phyloP scores from a whole-genome alignment of 805 yeast genomes.

The Candida manassasensis region DNA sequence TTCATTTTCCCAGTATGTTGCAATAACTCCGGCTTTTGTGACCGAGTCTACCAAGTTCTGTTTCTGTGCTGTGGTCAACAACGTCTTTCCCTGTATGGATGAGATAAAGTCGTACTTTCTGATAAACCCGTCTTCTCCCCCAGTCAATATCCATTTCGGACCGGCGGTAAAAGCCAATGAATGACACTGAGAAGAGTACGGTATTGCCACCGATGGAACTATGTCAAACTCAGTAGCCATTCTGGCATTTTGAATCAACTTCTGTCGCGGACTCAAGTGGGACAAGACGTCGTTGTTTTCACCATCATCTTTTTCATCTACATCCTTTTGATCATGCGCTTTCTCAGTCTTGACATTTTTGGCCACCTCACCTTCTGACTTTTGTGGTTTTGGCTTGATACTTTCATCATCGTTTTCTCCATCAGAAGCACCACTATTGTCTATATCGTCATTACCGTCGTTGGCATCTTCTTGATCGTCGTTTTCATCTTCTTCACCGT shows the following conservation, averaged over 20 bases:
- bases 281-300: constrained; percentile 5
- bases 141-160: constrained; percentile 82
- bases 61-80: constrained; percentile 84
- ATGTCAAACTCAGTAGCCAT: constrained; percentile 60
- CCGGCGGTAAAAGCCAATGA: constrained; percentile 74
- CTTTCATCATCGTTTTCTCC: constrained; percentile 5
- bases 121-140: constrained; percentile 94
- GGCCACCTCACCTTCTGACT: constrained; percentile 4
- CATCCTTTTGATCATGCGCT: constrained; percentile 1
- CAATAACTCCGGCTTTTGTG: constrained; percentile 74
- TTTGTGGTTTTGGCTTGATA: not conserved
- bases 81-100: constrained; percentile 81
- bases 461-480: constrained; percentile 10
- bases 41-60: constrained; percentile 86
- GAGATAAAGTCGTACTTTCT: constrained; percentile 83
- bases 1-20: constrained; percentile 95
- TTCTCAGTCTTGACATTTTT: constrained; percentile 2
- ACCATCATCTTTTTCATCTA: constrained; percentile 2
- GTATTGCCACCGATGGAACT: constrained; percentile 82
- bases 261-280: constrained; percentile 17
- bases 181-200: constrained; percentile 74
- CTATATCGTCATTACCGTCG: constrained; percentile 8
- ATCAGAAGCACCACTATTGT: too few species aligned
- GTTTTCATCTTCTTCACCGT: constrained; percentile 8
- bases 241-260: constrained; percentile 41